Conservation (phyloP, 495 filamentous ascomycete genomes). For the Zalerion maritima region DNA sequence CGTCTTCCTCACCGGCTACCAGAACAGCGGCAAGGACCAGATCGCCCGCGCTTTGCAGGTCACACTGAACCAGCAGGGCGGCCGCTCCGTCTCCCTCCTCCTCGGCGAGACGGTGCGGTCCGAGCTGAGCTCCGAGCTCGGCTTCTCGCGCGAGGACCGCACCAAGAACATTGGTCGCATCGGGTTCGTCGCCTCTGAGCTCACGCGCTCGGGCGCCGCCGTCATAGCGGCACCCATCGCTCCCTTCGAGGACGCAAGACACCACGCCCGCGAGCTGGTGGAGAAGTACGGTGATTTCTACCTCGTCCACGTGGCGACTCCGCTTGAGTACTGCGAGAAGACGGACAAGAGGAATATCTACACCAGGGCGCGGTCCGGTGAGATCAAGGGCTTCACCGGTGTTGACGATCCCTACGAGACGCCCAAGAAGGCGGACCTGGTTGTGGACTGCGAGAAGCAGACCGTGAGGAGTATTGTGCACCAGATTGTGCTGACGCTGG, state of each 20-base stretch:
- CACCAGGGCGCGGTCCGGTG: constrained; percentile 63
- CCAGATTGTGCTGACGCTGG: constrained; percentile 87
- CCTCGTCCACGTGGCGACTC: constrained; percentile 87
- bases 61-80: constrained; percentile 95
- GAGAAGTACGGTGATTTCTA: constrained; percentile 83
- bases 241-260: constrained; percentile 66
- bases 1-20: constrained; percentile 92
- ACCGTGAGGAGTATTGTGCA: constrained; percentile 87
- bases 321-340: constrained; percentile 82
- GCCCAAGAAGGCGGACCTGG: constrained; percentile 67
- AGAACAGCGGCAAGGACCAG: constrained; percentile 92
- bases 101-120: constrained; percentile 88
- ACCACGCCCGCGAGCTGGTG: constrained; percentile 66
- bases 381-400: constrained; percentile 97
- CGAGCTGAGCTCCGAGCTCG: constrained; percentile 88
- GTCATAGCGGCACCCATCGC: constrained; percentile 98
- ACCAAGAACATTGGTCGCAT: constrained; percentile 94
- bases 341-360: constrained; percentile 93
- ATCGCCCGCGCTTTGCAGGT: constrained; percentile 92
- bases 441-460: constrained; percentile 72
- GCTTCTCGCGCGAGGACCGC: constrained; percentile 86
- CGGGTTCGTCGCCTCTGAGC: constrained; percentile 86
- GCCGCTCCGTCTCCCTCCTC: constrained; percentile 82
- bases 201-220: constrained; percentile 82
- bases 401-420: constrained; percentile 95